Base-by-base conservation (phyloP, 768 basidiomycete species). In the Rhizopogon vesiculosus region DNA sequence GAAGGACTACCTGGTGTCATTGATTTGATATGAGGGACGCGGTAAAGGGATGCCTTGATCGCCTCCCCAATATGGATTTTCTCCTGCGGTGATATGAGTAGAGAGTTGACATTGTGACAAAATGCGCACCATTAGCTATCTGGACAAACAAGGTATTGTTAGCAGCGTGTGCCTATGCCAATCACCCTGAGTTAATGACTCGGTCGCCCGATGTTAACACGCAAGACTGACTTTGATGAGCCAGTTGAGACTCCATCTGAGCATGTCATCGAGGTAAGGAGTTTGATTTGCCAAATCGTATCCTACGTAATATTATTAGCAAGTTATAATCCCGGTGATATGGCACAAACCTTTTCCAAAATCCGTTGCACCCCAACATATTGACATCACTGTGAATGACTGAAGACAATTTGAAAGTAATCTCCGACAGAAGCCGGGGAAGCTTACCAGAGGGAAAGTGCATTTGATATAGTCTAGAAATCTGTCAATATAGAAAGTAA, bases 211-310 rank as follows among this genome's bases (percentile, higher is more conserved):
- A 31, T 48, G 19, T 13, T 51, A 7, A 33, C 31, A 46, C 35
- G 10, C 2, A 19, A 16, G n/a, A 51, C 76, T 58, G 55, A 87
- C 93, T 76, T 91, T 92, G 51, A 95, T 91, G 50, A 95, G 73
- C 92, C 93, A 97, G 69, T 93, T 88, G 44, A 93, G 79, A 25
- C 93, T 87, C 91, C 91, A 96, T 57, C 93, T 83, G 51, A 96
- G 73, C 78, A 90, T 93, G 58, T 83, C 82, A 63, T 97, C 95
- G n/a, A 97, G 82, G 68, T 96, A 97, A 2, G 84, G 81, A 1
- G 93, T 92, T 71, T 96, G 93, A 52, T 91, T 89, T 51, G 91
- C 84, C 50, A 83, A 62, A 60, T 93, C 91, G 65, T 94, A 97
- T 15, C 89, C 89, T 87, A 49, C 51, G 18, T 31, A 44, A 25